Percentiles rank a stretch among this genome's conserved stretches.
Conservation (phyloP, 1,139 yeast species). For the Candida glucosophila region DNA sequence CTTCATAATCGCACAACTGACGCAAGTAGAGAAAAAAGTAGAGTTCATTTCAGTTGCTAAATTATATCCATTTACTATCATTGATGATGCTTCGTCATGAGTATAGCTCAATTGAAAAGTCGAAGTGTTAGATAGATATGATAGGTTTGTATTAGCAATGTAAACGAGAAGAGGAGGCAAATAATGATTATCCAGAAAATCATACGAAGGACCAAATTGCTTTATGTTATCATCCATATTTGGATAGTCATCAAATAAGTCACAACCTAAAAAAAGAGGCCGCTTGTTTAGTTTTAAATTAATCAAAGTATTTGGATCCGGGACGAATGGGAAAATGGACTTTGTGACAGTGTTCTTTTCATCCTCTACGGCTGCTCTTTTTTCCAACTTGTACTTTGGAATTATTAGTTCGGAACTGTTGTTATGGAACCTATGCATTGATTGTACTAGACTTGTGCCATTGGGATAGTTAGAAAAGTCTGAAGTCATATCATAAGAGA, state of each 20-base stretch:
- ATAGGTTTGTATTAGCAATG: slow-evolving; percentile 34
- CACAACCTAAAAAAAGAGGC: slow-evolving; percentile 54
- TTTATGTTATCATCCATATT: slow-evolving; percentile 1
- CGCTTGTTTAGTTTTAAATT: slow-evolving; percentile 16
- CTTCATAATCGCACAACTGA: slow-evolving; percentile 53
- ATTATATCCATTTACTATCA: slow-evolving; percentile 45
- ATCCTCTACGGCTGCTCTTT: neutral
- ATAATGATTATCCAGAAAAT: slow-evolving; percentile 5
- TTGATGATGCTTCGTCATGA: slow-evolving; percentile 27
- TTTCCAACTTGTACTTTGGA: slow-evolving; percentile 10
- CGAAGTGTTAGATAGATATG: slow-evolving; percentile 44
- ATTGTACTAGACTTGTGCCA: slow-evolving; percentile 19
- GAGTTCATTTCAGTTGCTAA: slow-evolving; percentile 41
- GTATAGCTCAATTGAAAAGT: slow-evolving; percentile 51
- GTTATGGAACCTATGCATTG: slow-evolving; percentile 17
- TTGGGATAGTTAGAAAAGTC: slow-evolving; percentile 32
- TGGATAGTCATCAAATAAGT: slow-evolving; percentile 26
- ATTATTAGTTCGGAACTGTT: slow-evolving; percentile 6
- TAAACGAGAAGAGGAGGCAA: slow-evolving; percentile 51
- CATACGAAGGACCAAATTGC: neutral
- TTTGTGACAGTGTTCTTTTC: neutral
- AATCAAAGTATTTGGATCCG: slow-evolving; percentile 22
- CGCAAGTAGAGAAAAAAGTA: slow-evolving; percentile 38
- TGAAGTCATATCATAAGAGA: slow-evolving; percentile 32
- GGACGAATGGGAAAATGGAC: slow-evolving; percentile 30